Evolutionary conservation across 2,329 filamentous ascomycete species (phyloP).

Genomic region (Aureobasidium sp.): DNA sequence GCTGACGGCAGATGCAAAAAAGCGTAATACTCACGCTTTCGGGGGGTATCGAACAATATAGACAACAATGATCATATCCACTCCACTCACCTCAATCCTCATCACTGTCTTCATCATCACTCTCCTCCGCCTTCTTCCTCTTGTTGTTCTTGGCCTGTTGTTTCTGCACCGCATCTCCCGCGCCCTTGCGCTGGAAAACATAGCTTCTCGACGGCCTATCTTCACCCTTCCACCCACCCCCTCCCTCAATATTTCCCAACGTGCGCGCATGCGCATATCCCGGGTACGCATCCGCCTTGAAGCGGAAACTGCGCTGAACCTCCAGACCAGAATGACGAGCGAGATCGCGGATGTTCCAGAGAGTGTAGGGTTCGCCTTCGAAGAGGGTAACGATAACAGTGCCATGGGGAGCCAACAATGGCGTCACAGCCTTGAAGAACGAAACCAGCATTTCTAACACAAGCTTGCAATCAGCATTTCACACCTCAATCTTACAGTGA

Average conservation of each 20-base stretch:
- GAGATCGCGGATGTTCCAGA: slow-evolving; percentile 90
- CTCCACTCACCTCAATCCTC: slow-evolving; percentile 15
- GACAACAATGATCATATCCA: not conserved
- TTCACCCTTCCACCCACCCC: slow-evolving; percentile 41
- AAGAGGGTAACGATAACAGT: slow-evolving; percentile 76
- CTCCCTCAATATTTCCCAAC: slow-evolving; percentile 47
- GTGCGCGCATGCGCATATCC: slow-evolving; percentile 68
- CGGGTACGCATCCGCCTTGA: slow-evolving; percentile 58
- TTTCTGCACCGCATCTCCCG: slow-evolving; percentile 17
- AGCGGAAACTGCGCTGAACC: slow-evolving; percentile 61
- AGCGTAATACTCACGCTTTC: not conserved
- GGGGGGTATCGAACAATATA: slow-evolving; percentile 6
- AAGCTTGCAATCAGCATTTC: too few relatives aligned
- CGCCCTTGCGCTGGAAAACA: slow-evolving; percentile 34
- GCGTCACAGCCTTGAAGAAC: slow-evolving; percentile 52
- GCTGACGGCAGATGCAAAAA: not conserved
- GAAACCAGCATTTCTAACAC: slow-evolving; percentile 52
- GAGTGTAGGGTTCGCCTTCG: slow-evolving; percentile 85
- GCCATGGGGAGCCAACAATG: slow-evolving; percentile 47
- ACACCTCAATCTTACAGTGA: too few relatives aligned
- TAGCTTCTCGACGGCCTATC: slow-evolving; percentile 38
- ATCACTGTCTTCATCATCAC: slow-evolving; percentile 17
- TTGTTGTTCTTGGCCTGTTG: slow-evolving; percentile 13
- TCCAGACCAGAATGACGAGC: slow-evolving; percentile 66
- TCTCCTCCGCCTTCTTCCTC: slow-evolving; percentile 17